Evolutionary conservation across 1,284 basidiomycete genomes (phyloP), one percentile per base, ranked within the genome.

Genomic region (Rhodotorula sp.): DNA sequence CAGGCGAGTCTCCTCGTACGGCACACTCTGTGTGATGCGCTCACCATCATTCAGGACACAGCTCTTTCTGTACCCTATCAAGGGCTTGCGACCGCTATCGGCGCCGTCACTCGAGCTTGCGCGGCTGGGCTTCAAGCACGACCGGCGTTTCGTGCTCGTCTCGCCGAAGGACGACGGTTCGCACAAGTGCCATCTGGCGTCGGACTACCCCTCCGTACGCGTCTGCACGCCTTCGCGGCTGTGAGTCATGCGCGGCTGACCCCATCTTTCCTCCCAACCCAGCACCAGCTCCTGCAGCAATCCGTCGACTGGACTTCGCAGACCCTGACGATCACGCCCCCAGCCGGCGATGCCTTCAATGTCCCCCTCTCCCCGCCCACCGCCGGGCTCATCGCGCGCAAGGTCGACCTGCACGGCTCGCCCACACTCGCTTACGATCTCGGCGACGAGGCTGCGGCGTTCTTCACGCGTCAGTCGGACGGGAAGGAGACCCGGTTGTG

Each of bases 11-110:
- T 5, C 39, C 2, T 44, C 57, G 10, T 29, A 12, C n/a, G 7
- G 17, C 15, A 0, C 12, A 12, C 21, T 17, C 13, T 27, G 27
- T 0, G 21, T 0, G 13, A 6, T 12, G 13, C 22, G 36, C 22
- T 27, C 17, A 37, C 25, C 5, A 10, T 37, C 10, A 25, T 3
- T 17, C 36, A 1, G 27, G 12, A 17, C 21, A 19, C 46, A 71
- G 70, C 51, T 71, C 36, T 51, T 71, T 36, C 32, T 71, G 34
- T 71, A 64, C 36, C 70, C 70, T 1, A 58, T 71, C 44, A 71
- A 71, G n/a, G 55, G 54, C 9, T 46, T 71, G 1, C 66, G 66
- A 2, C 70, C 70, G 8, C 58, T 60, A 32, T 34, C 29, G 39
- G 46, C 21, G 36, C 27, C 39, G 9, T 17, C 10, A 10, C 44